These are phyloP conservation scores for Leccinellum luteum DNA, from an alignment of 768 basidiomycete species.

Conservation along the genomic window DNA sequence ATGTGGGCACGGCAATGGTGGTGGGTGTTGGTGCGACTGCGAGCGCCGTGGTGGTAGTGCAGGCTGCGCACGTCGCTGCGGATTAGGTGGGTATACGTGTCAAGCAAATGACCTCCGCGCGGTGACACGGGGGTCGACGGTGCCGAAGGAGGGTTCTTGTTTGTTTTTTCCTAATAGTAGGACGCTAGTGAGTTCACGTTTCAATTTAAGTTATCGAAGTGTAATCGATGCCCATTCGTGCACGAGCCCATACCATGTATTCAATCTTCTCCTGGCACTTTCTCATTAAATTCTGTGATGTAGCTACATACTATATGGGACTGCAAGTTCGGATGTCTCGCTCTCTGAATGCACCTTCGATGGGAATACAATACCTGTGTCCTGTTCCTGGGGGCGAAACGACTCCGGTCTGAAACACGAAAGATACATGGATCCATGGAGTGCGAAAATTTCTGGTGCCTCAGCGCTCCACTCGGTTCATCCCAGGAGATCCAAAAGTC, in stretches of 20 bases:
- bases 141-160: too few species aligned
- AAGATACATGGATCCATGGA: neutral
- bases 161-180: neutral
- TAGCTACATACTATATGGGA: neutral
- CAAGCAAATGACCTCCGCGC: neutral
- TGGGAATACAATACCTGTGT: too few species aligned
- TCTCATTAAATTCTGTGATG: neutral
- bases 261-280: neutral
- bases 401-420: neutral
- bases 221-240: neutral
- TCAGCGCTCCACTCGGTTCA: too few species aligned
- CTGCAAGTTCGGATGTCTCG: neutral
- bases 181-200: too few species aligned
- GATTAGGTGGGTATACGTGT: neutral
- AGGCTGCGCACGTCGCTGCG: constrained; percentile 43
- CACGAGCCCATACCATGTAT: neutral
- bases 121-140: neutral
- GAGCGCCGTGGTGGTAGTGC: constrained; percentile 70
- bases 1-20: constrained; percentile 80
- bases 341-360: neutral
- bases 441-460: too few species aligned
- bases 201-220: neutral
- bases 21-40: constrained; percentile 52
- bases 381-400: neutral
- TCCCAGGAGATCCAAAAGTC: neutral